Evolutionary conservation across 2,329 filamentous ascomycete genomes (phyloP), one percentile per base, ranked within the genome.

Genomic region (Fusarium sp.): DNA sequence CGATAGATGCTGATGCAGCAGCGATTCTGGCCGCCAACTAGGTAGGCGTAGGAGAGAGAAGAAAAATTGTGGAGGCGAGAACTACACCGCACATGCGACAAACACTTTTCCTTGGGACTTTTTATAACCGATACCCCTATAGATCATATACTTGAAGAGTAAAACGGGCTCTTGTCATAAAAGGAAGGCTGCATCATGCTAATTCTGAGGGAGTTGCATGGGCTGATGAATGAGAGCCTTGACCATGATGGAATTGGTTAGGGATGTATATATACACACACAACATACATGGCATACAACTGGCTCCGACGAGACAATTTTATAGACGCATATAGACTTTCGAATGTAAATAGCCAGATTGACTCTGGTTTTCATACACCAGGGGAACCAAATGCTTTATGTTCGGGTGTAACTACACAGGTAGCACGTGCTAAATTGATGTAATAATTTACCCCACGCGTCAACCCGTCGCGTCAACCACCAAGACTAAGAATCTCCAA

Each of bases 21-120:
- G 86, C 86, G 70, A 89, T 90, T 46, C 71, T 90, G 63, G 83
- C 88, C 22, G 88, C 88, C 20, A 89, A 86, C 72, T 90, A 68
- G 79, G 32, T 18, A 9, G 22, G 32, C 5, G 5, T 38, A 32
- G 27, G 15, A 59, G 59, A 53, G 44, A 50, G 16, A 9, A 34
- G 32, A 38, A 34, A 18, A 38, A 38, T 18, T 38, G 52, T 18
- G 11, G 58, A 24, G 45, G 45, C 34, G 38, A 60, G 25, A 22
- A 58, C 22, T 38, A 25, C 20, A 56, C 24, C 46, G 60, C 50
- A 62, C 54, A 63, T 54, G 52, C 25, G 44, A 69, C 59, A 42
- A 72, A 52, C 43, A 59, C 25, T 54, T 75, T 73, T 59, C 46
- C 43, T 67, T 72, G 66, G 49, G 64, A 66, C 52, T 27, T 27